Base-by-base conservation (phyloP, 768 basidiomycete genomes). In the Sistotremastrum suecicum region DNA sequence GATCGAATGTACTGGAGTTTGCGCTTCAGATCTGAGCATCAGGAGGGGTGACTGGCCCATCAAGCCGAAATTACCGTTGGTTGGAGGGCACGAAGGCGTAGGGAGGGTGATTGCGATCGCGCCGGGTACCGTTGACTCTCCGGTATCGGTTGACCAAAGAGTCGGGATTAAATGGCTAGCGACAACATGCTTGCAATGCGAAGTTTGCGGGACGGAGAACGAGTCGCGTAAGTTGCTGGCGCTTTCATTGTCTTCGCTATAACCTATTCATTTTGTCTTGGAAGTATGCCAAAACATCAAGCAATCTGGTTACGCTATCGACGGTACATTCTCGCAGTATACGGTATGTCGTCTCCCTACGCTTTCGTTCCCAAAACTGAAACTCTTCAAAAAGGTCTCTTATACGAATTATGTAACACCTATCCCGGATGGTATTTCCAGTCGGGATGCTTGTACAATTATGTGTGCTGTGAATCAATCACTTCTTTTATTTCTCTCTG, bases 11-110 rank as follows among this genome's bases (percentile, higher is more conserved):
- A 59, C 65, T 1, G 67, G 68, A 10, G 68, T 70, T 10, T 69
- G 69, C 52, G 67, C 68, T 35, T 59, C 57, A 3, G 67, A 71
- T 48, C 49, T 68, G n/a, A 66, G 68, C 47, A 60, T 53, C 30
- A 61, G 58, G 46, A 51, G 60, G 20, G 70, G 66, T 5, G 69
- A 71, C 45, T 72, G 68, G 62, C 70, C 60, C 41, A 58, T 54
- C 33, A 53, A 48, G 33, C 52, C 49, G 47, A 61, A 59, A 50
- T 38, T 51, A 5, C 54, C 53, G 7, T 56, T 60, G 35, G 54
- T 69, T 28, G 67, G 66, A 1, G 69, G 71, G 0, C 71, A 71
- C 54, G 70, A 72, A 49, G 70, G 71, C n/a, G 66, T 65, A 3
- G 71, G 71, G 29, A 53, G 48, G 37, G 53, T 74, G 47, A 66